Base-by-base conservation (phyloP, 2,329 filamentous ascomycete genomes). In the Penicillium sp. region DNA sequence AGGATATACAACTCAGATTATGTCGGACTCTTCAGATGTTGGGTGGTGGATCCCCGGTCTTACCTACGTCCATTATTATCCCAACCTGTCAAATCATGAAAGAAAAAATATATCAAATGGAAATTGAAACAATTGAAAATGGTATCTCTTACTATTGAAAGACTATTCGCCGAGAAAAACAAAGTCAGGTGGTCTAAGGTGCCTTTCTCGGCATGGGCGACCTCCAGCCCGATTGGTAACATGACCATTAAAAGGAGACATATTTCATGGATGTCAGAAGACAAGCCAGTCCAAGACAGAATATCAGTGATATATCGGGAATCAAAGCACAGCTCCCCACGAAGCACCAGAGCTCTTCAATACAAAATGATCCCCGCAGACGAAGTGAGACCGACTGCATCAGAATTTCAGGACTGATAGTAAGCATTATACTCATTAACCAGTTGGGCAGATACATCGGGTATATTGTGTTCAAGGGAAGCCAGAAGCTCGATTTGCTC, bases 401-500 rank as follows among this genome's bases (percentile, higher is more conserved):
- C 23, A 38, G 27, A 27, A 33, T 6, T 21, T 67, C 54, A 75
- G 35, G 71, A 69, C 56, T 71, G 76, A 57, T 79, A 79, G 55
- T 75, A 77, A 13, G 74, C 76, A 51, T 74, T 70, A 31, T 75
- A 73, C 54, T 78, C 74, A 52, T 71, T 71, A 27, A 73, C 69
- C 45, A 77, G 64, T 45, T 74, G 71, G 2, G 71, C 67, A 31
- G 77, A 78, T 9, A 79, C 73, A 61, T 79, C 77, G 4, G 78
- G 78, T 48, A 79, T 65, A 80, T 89, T 72, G 9, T 76, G 68
- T 73, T 94, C 89, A 35, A 96, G 81, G 49, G 87, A 86, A 55
- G 87, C 86, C 89, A 95, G 91, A 38, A 96, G 79, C 77, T 96
- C 90, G 62, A 88, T 77, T 74, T 94, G 91, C 74, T 95, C 90